These are phyloP conservation scores for Capsicum rhomboideum DNA, from an alignment of 257 asterid genomes.

Conservation along the genomic window DNA sequence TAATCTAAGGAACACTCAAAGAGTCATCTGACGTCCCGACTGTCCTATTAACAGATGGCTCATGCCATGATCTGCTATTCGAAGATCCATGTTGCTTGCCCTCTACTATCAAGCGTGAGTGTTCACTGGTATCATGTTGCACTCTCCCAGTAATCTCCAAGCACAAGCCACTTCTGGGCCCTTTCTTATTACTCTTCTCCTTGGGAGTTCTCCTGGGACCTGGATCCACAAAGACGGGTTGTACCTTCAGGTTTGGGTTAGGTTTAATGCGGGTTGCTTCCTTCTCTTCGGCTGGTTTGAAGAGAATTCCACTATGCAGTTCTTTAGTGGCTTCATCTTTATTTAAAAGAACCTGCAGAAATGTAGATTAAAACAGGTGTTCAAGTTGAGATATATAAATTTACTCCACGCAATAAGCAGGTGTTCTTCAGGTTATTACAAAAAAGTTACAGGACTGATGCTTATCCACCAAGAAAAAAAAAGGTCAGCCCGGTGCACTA, in stretches of 20 bases:
- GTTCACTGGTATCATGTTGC: slow-evolving; percentile 51
- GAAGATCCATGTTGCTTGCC: slow-evolving; percentile 5
- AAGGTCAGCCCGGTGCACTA: background rate
- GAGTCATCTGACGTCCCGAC: background rate
- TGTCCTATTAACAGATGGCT: background rate
- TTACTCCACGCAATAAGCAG: background rate
- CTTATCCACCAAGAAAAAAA: background rate
- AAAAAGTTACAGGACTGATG: background rate
- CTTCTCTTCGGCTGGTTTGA: slow-evolving; percentile 43
- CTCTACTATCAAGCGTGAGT: slow-evolving; percentile 6
- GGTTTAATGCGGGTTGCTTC: slow-evolving; percentile 72
- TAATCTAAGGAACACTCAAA: slow-evolving; percentile 7
- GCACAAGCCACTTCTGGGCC: slow-evolving; percentile 47
- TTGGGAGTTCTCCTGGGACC: slow-evolving; percentile 48
- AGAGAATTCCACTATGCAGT: slow-evolving; percentile 54
- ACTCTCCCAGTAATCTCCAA: slow-evolving; percentile 92
- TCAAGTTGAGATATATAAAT: background rate
- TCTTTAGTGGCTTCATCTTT: slow-evolving; percentile 68
- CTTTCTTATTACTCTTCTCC: slow-evolving; percentile 30
- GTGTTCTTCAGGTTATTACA: background rate
- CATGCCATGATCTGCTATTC: slow-evolving; percentile 1
- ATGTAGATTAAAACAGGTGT: background rate
- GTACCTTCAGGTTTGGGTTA: slow-evolving; percentile 58
- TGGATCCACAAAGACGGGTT: slow-evolving; percentile 74
- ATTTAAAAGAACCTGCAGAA: slow-evolving; percentile 70